Evolutionary conservation across 805 yeast species (phyloP).

Genomic region (Teunomyces pallodes): DNA sequence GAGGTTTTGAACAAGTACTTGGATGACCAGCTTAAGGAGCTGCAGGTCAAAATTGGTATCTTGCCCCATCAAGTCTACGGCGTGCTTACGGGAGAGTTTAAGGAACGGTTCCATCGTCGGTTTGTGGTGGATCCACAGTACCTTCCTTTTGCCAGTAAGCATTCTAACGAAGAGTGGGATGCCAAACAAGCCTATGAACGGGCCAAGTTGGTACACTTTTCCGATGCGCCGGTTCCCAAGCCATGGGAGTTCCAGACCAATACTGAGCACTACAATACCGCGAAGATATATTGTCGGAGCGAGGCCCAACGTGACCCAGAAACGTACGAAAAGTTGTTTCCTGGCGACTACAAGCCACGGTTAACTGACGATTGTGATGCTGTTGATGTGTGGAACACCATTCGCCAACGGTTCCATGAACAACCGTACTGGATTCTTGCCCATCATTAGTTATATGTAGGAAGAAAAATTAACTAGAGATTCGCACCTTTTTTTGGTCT

Average conservation of each 20-base stretch:
- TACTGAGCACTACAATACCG: constrained; percentile 20
- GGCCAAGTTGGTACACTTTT: constrained; percentile 55
- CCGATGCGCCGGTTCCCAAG: constrained; percentile 65
- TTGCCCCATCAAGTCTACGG: constrained; percentile 55
- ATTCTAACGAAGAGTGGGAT: constrained; percentile 31
- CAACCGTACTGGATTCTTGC: background rate
- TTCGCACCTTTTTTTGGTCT: background rate
- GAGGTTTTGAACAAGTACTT: constrained; percentile 47
- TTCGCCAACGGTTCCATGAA: constrained; percentile 18
- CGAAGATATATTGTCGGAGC: constrained; percentile 24
- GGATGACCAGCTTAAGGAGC: constrained; percentile 44
- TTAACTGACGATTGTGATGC: constrained; percentile 26
- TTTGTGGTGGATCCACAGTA: constrained; percentile 46
- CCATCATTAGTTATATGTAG: background rate
- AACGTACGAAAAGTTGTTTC: constrained; percentile 14
- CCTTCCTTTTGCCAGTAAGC: constrained; percentile 25
- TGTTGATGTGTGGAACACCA: constrained; percentile 27
- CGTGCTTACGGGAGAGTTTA: constrained; percentile 50
- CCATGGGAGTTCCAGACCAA: constrained; percentile 50
- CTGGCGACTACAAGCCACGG: constrained; percentile 22
- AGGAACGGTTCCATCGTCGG: constrained; percentile 33
- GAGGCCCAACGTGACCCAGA: constrained; percentile 14
- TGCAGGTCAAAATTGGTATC: constrained; percentile 26
- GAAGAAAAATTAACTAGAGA: background rate
- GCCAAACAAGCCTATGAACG: constrained; percentile 22